These are phyloP conservation scores for Suillus subluteus DNA, from an alignment of 768 basidiomycete genomes.

Conservation along the genomic window DNA sequence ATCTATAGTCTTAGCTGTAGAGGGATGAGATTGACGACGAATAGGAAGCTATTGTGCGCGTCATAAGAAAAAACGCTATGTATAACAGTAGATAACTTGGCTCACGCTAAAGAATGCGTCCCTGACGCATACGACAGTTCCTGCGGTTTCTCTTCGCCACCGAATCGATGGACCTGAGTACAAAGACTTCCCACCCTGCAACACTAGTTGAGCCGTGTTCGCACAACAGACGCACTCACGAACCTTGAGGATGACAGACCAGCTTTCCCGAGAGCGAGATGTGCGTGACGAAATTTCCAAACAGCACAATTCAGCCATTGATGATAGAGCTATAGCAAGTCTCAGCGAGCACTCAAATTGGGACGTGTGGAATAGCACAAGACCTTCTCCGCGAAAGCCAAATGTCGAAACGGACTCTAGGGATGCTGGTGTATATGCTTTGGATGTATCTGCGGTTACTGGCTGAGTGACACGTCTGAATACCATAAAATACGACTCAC, in stretches of 20 bases:
- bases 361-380: slow-evolving; percentile 8
- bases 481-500: slow-evolving; percentile 48
- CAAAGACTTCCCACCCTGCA: slow-evolving; percentile 64
- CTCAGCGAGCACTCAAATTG: background rate
- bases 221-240: slow-evolving; percentile 3
- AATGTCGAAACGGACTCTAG: slow-evolving; percentile 65
- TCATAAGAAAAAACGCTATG: slow-evolving; percentile 9
- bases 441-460: slow-evolving; percentile 64
- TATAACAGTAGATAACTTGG: slow-evolving; percentile 14
- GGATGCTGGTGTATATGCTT: slow-evolving; percentile 57
- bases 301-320: slow-evolving; percentile 76
- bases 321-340: slow-evolving; percentile 70
- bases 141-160: slow-evolving; percentile 72
- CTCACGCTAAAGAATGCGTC: slow-evolving; percentile 91
- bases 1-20: slow-evolving; percentile 62
- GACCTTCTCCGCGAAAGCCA: slow-evolving; percentile 95
- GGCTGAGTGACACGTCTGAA: background rate
- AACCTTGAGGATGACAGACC: slow-evolving; percentile 83
- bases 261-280: slow-evolving; percentile 58
- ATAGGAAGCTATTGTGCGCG: slow-evolving; percentile 66
- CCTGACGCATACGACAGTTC: slow-evolving; percentile 82
- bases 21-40: slow-evolving; percentile 72
- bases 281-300: slow-evolving; percentile 87
- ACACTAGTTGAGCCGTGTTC: slow-evolving; percentile 7
- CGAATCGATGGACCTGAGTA: slow-evolving; percentile 76